These are phyloP conservation scores for Taphrina pruni DNA, from an alignment of 1,139 yeast genomes.

Conservation along the genomic window DNA sequence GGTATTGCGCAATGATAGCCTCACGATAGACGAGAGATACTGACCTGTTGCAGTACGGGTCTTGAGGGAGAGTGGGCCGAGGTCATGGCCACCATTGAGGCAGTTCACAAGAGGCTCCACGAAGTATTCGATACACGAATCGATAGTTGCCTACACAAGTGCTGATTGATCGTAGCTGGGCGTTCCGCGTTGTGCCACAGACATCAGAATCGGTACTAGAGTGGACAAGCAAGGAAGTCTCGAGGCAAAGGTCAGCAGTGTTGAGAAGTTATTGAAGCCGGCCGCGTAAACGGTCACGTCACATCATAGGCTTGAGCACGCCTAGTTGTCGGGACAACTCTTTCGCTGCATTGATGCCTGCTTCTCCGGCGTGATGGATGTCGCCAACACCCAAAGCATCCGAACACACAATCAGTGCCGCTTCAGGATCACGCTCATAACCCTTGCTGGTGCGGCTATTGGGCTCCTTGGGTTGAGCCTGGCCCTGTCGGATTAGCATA, in stretches of 20 bases:
- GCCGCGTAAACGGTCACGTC: background rate
- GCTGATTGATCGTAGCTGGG: constrained; percentile 17
- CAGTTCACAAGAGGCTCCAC: constrained; percentile 31
- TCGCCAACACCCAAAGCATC: constrained; percentile 32
- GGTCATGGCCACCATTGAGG: constrained; percentile 37
- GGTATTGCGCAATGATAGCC: background rate
- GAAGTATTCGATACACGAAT: background rate
- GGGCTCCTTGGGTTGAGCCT: constrained; percentile 19
- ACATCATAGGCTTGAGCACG: background rate
- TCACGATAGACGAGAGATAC: no score
- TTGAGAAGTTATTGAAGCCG: constrained; percentile 15
- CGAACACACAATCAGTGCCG: constrained; percentile 18
- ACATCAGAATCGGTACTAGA: constrained; percentile 40
- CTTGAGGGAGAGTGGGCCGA: constrained; percentile 36
- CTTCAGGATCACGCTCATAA: background rate
- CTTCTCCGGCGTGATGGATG: constrained; percentile 30
- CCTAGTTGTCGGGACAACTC: constrained; percentile 1
- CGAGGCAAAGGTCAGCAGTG: constrained; percentile 35
- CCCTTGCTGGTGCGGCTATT: background rate
- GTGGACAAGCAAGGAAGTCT: constrained; percentile 37
- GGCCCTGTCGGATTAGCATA: constrained; percentile 18
- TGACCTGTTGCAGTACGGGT: constrained; percentile 26
- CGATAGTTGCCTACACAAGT: no score
- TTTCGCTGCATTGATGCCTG: constrained; percentile 36
- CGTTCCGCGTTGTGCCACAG: constrained; percentile 41